phyloP scores from a whole-genome alignment of 441 rosid species.

The Sinapis alba region DNA sequence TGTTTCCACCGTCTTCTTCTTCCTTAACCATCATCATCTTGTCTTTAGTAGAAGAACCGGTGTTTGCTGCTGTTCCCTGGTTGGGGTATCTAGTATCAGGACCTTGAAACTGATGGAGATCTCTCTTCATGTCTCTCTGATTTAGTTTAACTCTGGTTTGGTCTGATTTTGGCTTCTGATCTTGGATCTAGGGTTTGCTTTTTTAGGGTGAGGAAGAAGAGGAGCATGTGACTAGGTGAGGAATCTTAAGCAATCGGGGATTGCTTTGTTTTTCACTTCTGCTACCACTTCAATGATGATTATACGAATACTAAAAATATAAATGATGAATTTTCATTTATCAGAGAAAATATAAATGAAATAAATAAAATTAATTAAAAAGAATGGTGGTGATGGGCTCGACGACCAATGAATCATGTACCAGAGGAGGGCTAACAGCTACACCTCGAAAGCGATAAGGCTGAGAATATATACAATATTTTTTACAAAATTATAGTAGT shows the following conservation, averaged over 20 bases:
- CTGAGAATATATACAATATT: conserved; percentile 11
- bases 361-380: not conserved
- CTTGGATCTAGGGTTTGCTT: conserved; percentile 7
- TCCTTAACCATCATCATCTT: conserved; percentile 47
- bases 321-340: not conserved
- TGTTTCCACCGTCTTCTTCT: conserved; percentile 51
- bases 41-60: conserved; percentile 36
- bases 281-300: conserved; percentile 46
- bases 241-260: conserved; percentile 49
- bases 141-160: not conserved
- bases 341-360: not conserved
- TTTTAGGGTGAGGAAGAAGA: conserved; percentile 32
- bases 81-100: conserved; percentile 24
- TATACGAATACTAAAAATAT: conserved; percentile 2
- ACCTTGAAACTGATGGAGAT: conserved; percentile 42
- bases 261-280: conserved; percentile 50
- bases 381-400: conserved; percentile 59
- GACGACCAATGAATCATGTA: conserved; percentile 46
- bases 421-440: conserved; percentile 28
- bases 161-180: not conserved
- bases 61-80: conserved; percentile 2
- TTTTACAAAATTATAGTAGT: not conserved
- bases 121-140: conserved; percentile 54
- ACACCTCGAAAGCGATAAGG: conserved; percentile 50
- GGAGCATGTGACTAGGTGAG: conserved; percentile 36